Evolutionary conservation across 75 land plant species (phyloP).

Genomic region (Adiantum capillusveneris): DNA sequence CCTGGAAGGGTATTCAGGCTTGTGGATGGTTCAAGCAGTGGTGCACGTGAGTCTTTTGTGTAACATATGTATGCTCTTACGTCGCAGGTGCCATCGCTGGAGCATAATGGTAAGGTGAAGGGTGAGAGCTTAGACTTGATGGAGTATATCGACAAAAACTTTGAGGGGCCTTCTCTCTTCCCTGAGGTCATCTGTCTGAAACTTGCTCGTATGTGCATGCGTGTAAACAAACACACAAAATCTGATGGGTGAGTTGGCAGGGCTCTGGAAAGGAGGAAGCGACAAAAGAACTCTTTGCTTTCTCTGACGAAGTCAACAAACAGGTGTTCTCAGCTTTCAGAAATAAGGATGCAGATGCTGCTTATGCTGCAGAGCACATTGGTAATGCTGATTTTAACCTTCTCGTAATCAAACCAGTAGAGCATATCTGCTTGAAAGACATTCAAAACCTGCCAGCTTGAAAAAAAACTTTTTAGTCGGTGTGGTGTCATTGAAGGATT

Average conservation of each 20-base stretch:
- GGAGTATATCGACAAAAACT: slow-evolving; percentile 25
- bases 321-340: too few species aligned
- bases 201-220: not conserved
- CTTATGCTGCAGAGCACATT: too few species aligned
- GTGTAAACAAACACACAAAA: not conserved
- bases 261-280: too few species aligned
- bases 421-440: too few species aligned
- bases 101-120: slow-evolving; percentile 37
- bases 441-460: too few species aligned
- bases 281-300: not conserved
- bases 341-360: too few species aligned
- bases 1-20: slow-evolving; percentile 49
- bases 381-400: not conserved
- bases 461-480: too few species aligned
- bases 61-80: not conserved
- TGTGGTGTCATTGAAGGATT: too few species aligned
- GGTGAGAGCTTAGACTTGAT: slow-evolving; percentile 39
- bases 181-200: slow-evolving; percentile 9
- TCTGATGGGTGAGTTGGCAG: not conserved
- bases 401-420: too few species aligned
- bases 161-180: slow-evolving; percentile 26
- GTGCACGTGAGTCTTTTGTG: too few species aligned
- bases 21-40: too few species aligned
- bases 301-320: not conserved
- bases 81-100: slow-evolving; percentile 32